Conservation (phyloP, 306 rosid genomes). For the Geum urbanum region DNA sequence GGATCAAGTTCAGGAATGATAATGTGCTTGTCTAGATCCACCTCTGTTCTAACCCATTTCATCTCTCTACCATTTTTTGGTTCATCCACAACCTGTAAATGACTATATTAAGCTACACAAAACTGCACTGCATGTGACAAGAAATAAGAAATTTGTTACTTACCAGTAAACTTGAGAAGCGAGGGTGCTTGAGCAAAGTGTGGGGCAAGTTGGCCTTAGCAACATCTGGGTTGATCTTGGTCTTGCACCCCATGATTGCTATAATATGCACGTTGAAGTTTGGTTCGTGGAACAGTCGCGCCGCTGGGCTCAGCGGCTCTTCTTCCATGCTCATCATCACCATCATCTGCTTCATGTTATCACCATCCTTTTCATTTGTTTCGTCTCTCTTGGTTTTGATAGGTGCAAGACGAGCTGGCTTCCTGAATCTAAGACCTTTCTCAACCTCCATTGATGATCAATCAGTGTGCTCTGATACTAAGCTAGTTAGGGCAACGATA, state of each 20-base stretch:
- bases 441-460: conserved; percentile 2
- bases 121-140: too few species aligned
- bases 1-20: too few species aligned
- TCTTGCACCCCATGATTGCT: conserved; percentile 22
- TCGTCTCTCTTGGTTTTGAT: conserved; percentile 23
- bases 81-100: too few species aligned
- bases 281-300: conserved; percentile 35
- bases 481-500: neutral
- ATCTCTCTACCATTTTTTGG: too few species aligned
- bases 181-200: conserved; percentile 36
- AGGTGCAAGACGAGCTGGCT: conserved; percentile 14
- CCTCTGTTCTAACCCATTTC: too few species aligned
- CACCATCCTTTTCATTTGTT: neutral
- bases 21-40: too few species aligned
- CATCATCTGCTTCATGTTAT: neutral
- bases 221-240: too few species aligned
- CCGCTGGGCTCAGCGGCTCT: conserved; percentile 34
- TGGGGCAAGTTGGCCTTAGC: conserved; percentile 16
- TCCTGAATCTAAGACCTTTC: conserved; percentile 25
- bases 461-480: neutral
- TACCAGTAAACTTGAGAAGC: conserved; percentile 37
- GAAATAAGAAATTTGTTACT: too few species aligned
- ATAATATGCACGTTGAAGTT: conserved; percentile 31
- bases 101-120: too few species aligned
- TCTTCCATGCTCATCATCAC: neutral